A percentile compares a stretch with the other conserved stretches of the same genome.
Conservation (phyloP, 1,139 yeast genomes). For the Yamadazyma atmosphaerica region DNA sequence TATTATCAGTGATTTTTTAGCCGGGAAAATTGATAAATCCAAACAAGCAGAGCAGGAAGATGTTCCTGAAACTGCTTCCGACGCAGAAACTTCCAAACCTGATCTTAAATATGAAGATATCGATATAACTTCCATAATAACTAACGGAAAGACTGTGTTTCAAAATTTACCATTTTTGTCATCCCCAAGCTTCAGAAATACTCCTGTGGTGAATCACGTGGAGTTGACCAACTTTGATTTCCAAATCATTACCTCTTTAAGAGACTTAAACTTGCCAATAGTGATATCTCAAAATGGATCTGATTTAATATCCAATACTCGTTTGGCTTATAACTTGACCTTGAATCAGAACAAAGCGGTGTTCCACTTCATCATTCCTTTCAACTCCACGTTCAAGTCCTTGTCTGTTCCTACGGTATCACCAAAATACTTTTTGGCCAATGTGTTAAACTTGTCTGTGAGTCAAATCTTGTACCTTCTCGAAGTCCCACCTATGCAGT, state of each 20-base stretch:
- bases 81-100: neutral
- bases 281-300: conserved; percentile 60
- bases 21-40: neutral
- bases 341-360: conserved; percentile 52
- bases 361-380: conserved; percentile 62
- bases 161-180: conserved; percentile 57
- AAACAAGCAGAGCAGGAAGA: conserved; percentile 14
- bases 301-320: conserved; percentile 48
- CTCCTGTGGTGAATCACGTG: conserved; percentile 60
- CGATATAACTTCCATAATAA: conserved; percentile 49
- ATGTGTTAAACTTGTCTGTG: conserved; percentile 18
- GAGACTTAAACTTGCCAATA: conserved; percentile 66
- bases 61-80: conserved; percentile 3
- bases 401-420: too few species aligned
- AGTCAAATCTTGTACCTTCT: conserved; percentile 29
- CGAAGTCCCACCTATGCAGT: conserved; percentile 24
- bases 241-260: conserved; percentile 63
- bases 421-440: conserved; percentile 10
- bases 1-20: conserved; percentile 35
- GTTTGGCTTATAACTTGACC: conserved; percentile 60
- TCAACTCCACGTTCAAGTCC: conserved; percentile 9
- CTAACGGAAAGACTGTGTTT: conserved; percentile 55
- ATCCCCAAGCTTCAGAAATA: conserved; percentile 34
- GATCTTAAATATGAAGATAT: conserved; percentile 10
- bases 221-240: conserved; percentile 59